Conservation (phyloP, 2,329 filamentous ascomycete genomes). For the Fonsecaea monophora region DNA sequence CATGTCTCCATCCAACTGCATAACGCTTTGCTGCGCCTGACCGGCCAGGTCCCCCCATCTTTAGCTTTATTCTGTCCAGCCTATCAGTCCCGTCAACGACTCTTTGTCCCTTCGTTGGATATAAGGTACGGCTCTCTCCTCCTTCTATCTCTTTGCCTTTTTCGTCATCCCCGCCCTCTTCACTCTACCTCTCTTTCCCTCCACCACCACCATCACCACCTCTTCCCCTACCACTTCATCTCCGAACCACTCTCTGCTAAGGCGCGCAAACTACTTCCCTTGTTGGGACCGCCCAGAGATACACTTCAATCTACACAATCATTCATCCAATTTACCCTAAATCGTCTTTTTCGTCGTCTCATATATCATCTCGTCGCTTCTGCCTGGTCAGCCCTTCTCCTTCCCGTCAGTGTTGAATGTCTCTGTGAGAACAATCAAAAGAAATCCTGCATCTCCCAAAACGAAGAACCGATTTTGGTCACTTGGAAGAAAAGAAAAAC, state of each 20-base stretch:
- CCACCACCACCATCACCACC: conserved; percentile 27
- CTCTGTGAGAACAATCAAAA: conserved; percentile 19
- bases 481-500: conserved; percentile 4
- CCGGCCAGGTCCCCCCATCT: conserved; percentile 34
- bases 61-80: conserved; percentile 36
- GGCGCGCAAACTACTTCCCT: conserved; percentile 68
- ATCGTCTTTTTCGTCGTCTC: conserved; percentile 40
- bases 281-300: conserved; percentile 60
- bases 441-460: conserved; percentile 4
- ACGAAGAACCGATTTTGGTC: background rate
- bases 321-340: conserved; percentile 19
- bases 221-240: conserved; percentile 29
- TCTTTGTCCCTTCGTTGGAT: conserved; percentile 34
- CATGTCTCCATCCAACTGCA: conserved; percentile 33
- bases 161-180: conserved; percentile 40
- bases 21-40: conserved; percentile 34
- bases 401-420: conserved; percentile 45
- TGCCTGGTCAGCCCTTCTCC: conserved; percentile 52
- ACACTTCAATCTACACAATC: conserved; percentile 25
- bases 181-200: conserved; percentile 24
- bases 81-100: conserved; percentile 36
- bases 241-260: conserved; percentile 59
- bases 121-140: conserved; percentile 49
- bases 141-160: conserved; percentile 59
- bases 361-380: conserved; percentile 49